Evolutionary conservation across 768 basidiomycete species (phyloP).

Genomic region (Termitomyces sp.): DNA sequence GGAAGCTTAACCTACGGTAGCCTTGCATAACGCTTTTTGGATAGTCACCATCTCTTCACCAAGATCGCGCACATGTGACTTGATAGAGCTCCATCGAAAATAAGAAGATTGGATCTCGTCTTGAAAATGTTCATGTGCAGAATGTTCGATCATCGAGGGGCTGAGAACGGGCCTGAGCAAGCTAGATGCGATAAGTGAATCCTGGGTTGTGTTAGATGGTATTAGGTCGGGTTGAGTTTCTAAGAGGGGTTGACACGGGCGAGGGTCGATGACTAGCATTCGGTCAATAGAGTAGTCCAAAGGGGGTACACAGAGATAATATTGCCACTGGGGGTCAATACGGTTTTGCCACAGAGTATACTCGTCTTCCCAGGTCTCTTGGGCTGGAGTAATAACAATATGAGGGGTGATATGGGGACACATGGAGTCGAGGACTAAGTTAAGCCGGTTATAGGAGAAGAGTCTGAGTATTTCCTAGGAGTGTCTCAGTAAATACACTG

Average conservation of each 20-base stretch:
- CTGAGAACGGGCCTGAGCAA: conserved; percentile 1
- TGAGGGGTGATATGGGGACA: conserved; percentile 36
- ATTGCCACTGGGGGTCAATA: conserved; percentile 27
- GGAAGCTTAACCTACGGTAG: conserved; percentile 26
- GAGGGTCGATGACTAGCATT: background rate
- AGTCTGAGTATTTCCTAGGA: conserved; percentile 21
- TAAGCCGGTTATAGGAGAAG: conserved; percentile 21
- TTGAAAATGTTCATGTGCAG: conserved; percentile 17
- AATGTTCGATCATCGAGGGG: conserved; percentile 22
- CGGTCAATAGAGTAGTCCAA: conserved; percentile 9
- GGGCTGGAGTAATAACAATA: conserved; percentile 48
- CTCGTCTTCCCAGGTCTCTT: conserved; percentile 29
- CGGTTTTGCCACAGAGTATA: conserved; percentile 30
- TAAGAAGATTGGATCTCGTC: background rate
- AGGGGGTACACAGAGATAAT: conserved; percentile 30
- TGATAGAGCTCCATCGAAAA: conserved; percentile 1
- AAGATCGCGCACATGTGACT: conserved; percentile 23
- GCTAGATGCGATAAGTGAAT: background rate
- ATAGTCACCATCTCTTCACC: conserved; percentile 25
- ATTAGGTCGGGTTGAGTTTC: background rate
- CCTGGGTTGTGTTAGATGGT: background rate
- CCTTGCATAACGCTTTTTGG: conserved; percentile 33
- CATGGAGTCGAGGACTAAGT: conserved; percentile 41
- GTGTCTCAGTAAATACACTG: background rate
- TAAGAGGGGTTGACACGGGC: background rate